Evolutionary conservation across 2,329 filamentous ascomycete genomes (phyloP), one percentile per base, ranked within the genome.

Genomic region (Capronia coronata): DNA sequence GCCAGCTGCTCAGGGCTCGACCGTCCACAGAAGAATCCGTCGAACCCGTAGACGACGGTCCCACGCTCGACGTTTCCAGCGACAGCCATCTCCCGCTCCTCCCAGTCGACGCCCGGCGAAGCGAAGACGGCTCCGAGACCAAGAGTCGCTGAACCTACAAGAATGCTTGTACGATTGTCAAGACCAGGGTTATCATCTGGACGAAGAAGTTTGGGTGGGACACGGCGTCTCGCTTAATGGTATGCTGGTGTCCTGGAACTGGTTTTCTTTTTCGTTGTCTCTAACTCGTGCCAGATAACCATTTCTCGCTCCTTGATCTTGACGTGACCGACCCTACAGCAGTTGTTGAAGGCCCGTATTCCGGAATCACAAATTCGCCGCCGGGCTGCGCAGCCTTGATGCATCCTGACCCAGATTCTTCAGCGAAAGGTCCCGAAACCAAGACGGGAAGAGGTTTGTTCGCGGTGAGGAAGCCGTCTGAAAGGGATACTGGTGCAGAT

Each of bases 171-270:
- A 48, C 30, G 14, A 22, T 7, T 56, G 49, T 47, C 43, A 48
- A 21, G 48, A 53, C 10, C 46, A 37, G 16, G 52, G 49, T 16
- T 54, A 43, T 27, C 53, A 56, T 19, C 13, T 35, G n/a, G 52
- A 58, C 42, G 42, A 52, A 22, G 52, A 57, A 29, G 35, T 57
- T 19, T 35, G 35, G 18, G 39, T 53, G 21, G 46, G 47, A 9
- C 27, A 23, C 22, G 40, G 19, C 11, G 38, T 29, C 16, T 9
- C 25, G 42, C 18, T n/a, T 13, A 43, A 46, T 34, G 46, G 32
- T 48, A 18, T 21, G 21, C 25, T 35, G 8, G 10, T 34, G 10
- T 29, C 18, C 25, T 38, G 10, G 19, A 25, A n/a, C 10, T 27
- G 5, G 25, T 27, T 10, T 16, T 18, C 2, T 40, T 19, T 21